Evolutionary conservation across 331 rosid genomes (phyloP), one percentile per base, ranked within the genome.

Genomic region (Pyrus hybrid): DNA sequence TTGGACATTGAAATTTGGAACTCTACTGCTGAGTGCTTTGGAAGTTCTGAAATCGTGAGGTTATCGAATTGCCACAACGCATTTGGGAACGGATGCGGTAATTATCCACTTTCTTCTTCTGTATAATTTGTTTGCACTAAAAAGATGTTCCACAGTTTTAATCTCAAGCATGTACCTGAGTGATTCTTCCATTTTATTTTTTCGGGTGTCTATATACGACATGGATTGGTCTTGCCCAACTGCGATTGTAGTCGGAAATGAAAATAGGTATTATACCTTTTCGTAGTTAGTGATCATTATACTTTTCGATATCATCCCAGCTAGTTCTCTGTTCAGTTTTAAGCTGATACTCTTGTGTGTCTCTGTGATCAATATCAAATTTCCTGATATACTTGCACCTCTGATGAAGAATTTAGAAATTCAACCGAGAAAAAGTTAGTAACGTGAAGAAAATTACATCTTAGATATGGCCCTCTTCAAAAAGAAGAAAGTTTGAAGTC

Each of bases 1-100:
- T 82, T 94, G 88, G 99, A 94, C 82, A 94, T 94, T 84, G 99
- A 92, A 80, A 78, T 94, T 22, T 94, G 99, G 99, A 87, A 86
- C 85, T 80, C 97, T 77, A 53, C 87, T 5, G 65, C 76, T 76
- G 96, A 90, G 49, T 94, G 97, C 86, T 94, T 92, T 78, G 66
- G n/a, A 82, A 74, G 83, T 73, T 73, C 82, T 94, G 63, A 90
- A 83, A 76, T 88, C 87, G 2, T 93, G 97, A 13, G 97, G 98
- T 76, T 91, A 91, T 79, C 87, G 89, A 77, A 92, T 94, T 62
- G 95, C 96, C 72, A 86, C 96, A 33, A 33, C 99, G 4, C 99
- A 90, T 89, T 77, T 92, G 33, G 97, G 96, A 83, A 85, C 71
- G 70, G 87, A 92, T 61, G 81, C 91, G 85, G 99, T 94, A 94